Conservation (phyloP, 2,329 filamentous ascomycete species). For the Aspergillus brunneoviolaceus region DNA sequence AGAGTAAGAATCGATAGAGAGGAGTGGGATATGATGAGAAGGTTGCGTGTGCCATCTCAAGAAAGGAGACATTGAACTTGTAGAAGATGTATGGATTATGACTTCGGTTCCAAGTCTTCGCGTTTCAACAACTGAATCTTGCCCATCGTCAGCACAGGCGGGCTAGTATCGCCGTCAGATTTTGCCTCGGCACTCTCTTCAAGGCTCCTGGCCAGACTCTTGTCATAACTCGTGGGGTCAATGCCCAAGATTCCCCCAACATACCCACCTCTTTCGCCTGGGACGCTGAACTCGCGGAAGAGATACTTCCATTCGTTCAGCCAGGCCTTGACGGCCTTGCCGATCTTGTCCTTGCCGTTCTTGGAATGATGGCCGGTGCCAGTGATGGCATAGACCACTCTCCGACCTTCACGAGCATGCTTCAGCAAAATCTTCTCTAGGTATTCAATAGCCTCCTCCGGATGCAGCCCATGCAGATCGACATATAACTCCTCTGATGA, state of each 20-base stretch:
- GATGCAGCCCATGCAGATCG: constrained; percentile 96
- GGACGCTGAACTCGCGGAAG: constrained; percentile 93
- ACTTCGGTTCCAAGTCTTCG: constrained; percentile 37
- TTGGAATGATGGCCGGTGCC: constrained; percentile 97
- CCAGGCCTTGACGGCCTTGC: constrained; percentile 86
- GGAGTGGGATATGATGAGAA: background rate
- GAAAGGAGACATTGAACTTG: background rate
- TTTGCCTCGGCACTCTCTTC: constrained; percentile 25
- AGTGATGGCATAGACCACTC: constrained; percentile 90
- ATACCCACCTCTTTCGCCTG: constrained; percentile 83
- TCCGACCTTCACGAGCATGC: constrained; percentile 66
- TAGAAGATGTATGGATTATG: constrained; percentile 15
- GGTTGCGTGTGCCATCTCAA: background rate
- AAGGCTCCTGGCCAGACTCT: constrained; percentile 30
- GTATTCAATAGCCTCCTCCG: constrained; percentile 94
- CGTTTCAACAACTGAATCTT: constrained; percentile 49
- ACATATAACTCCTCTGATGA: constrained; percentile 77
- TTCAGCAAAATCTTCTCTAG: constrained; percentile 83
- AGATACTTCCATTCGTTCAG: constrained; percentile 94
- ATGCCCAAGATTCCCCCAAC: constrained; percentile 65
- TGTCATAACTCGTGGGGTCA: constrained; percentile 61
- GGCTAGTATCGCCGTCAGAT: constrained; percentile 26
- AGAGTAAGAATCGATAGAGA: background rate
- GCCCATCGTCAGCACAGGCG: constrained; percentile 37
- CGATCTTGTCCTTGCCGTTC: constrained; percentile 98